A percentile compares a stretch with the other conserved stretches of the same genome.
phyloP scores from a whole-genome alignment of 2,329 filamentous ascomycete species.

The Arthrinium phaeospermum region DNA sequence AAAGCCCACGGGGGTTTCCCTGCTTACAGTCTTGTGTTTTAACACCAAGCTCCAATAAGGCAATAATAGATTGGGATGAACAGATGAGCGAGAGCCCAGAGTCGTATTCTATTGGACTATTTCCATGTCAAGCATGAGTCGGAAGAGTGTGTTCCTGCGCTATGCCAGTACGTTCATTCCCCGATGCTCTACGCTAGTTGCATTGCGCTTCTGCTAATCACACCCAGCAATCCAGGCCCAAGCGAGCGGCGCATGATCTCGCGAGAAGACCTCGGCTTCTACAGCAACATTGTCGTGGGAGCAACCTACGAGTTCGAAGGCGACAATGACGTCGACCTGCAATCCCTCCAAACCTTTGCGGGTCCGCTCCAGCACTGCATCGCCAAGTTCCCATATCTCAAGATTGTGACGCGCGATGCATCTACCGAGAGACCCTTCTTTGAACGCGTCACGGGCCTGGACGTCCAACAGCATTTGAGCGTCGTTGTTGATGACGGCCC shows the following conservation, averaged over 20 bases:
- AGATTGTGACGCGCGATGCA: constrained; percentile 41
- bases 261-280: constrained; percentile 46
- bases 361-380: constrained; percentile 45
- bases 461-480: constrained; percentile 47
- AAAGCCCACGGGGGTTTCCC: neutral
- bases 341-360: constrained; percentile 35
- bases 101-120: neutral
- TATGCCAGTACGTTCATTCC: neutral
- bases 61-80: neutral
- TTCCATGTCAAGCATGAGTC: neutral
- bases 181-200: neutral
- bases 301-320: constrained; percentile 39
- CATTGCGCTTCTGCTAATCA: neutral
- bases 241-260: constrained; percentile 46
- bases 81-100: neutral
- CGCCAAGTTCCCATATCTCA: constrained; percentile 43
- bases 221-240: constrained; percentile 18
- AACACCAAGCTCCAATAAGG: neutral
- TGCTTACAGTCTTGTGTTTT: neutral
- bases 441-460: constrained; percentile 36
- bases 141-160: neutral
- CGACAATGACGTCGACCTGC: constrained; percentile 25
- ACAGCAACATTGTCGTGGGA: constrained; percentile 45
- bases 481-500: constrained; percentile 34
- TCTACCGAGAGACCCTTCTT: constrained; percentile 45